Evolutionary conservation across 2,329 filamentous ascomycete species (phyloP).

Genomic region (Diaporthe velutina): DNA sequence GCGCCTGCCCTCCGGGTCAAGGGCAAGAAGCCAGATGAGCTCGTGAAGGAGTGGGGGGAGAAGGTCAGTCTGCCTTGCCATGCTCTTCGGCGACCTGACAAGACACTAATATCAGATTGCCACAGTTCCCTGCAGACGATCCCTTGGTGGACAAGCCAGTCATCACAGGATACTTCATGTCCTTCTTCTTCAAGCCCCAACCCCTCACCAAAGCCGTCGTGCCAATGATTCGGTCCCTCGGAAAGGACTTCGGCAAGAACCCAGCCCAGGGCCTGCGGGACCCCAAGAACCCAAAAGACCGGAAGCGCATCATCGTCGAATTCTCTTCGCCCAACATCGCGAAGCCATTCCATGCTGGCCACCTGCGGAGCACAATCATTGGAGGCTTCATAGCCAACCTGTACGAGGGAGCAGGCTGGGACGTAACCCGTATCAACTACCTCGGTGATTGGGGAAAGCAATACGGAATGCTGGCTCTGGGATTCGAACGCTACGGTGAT

Average conservation of each 20-base stretch:
- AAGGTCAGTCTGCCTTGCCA: slow-evolving; percentile 59
- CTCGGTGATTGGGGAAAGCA: slow-evolving; percentile 87
- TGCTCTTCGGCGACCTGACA: no score
- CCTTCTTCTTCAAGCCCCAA: slow-evolving; percentile 83
- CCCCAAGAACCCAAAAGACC: slow-evolving; percentile 69
- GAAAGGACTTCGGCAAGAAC: slow-evolving; percentile 75
- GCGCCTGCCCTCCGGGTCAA: slow-evolving; percentile 85
- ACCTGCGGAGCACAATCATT: slow-evolving; percentile 83
- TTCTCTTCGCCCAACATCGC: slow-evolving; percentile 91
- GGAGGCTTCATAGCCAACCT: slow-evolving; percentile 82
- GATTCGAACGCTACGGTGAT: slow-evolving; percentile 80
- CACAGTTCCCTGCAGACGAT: slow-evolving; percentile 76
- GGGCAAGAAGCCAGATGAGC: slow-evolving; percentile 73
- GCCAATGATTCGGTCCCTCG: slow-evolving; percentile 75
- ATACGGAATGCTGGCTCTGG: slow-evolving; percentile 79
- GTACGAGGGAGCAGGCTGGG: slow-evolving; percentile 79
- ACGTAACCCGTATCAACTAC: slow-evolving; percentile 81
- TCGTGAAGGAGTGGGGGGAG: slow-evolving; percentile 71
- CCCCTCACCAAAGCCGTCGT: slow-evolving; percentile 76
- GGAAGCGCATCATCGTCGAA: slow-evolving; percentile 80
- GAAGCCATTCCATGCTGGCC: slow-evolving; percentile 85
- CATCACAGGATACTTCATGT: slow-evolving; percentile 76
- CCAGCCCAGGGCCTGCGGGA: slow-evolving; percentile 71
- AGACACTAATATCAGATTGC: slow-evolving; percentile 13
- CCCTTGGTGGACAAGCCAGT: slow-evolving; percentile 79